These are phyloP conservation scores for Porogramme epimiltina DNA, from an alignment of 1,284 basidiomycete species.

Conservation along the genomic window DNA sequence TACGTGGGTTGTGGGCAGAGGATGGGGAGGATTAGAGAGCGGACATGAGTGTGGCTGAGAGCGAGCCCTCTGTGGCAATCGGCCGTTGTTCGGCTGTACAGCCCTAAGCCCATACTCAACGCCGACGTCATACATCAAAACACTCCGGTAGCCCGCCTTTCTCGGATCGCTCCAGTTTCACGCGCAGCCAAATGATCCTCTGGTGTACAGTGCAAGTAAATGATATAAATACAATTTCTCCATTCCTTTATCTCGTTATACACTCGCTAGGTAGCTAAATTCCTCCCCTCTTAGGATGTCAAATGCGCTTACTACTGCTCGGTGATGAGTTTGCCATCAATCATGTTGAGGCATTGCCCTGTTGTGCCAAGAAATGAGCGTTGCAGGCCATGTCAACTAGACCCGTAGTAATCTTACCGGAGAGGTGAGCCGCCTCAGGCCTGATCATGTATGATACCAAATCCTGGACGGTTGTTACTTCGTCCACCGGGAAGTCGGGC, in stretches of 20 bases:
- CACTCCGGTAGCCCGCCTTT: background rate
- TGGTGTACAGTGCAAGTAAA: no score
- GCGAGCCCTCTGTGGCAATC: background rate
- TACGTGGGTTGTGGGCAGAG: no score
- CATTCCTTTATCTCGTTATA: no score
- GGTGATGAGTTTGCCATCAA: constrained; percentile 16
- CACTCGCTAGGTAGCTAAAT: no score
- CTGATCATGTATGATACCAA: constrained; percentile 27
- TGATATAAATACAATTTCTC: no score
- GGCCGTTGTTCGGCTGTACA: background rate
- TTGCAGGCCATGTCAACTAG: no score
- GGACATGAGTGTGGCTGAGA: constrained; percentile 2
- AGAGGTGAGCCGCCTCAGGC: constrained; percentile 26
- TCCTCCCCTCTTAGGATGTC: no score
- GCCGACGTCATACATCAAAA: constrained; percentile 8
- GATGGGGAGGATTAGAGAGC: background rate
- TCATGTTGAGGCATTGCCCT: constrained; percentile 24
- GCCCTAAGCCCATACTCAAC: constrained; percentile 6
- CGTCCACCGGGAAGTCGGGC: constrained; percentile 6
- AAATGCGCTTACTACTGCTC: background rate
- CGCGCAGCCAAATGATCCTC: no score
- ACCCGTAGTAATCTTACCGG: constrained; percentile 14
- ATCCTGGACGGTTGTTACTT: constrained; percentile 20
- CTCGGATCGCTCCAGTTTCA: no score
- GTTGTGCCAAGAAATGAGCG: no score